Percentiles rank a stretch among this genome's conserved stretches.
phyloP scores from a whole-genome alignment of 177 flowering plant species.

The Telopea speciosissima region DNA sequence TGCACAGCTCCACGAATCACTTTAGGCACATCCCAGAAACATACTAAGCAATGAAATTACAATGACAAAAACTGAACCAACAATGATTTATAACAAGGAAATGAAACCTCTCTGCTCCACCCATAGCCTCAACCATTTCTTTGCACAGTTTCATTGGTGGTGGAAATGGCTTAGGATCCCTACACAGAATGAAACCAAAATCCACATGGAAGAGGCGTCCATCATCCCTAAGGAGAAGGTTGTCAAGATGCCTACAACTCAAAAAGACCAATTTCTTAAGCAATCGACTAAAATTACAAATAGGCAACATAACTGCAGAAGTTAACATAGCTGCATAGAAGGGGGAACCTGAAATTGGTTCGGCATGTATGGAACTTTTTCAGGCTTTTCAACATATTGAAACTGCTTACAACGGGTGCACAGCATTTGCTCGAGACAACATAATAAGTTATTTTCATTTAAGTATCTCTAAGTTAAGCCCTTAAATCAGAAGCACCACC shows the following conservation, averaged over 20 bases:
- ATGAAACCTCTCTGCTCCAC: slow-evolving; percentile 94
- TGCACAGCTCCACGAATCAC: not conserved
- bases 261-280: slow-evolving; percentile 1
- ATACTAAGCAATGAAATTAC: not conserved
- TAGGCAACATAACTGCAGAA: not conserved
- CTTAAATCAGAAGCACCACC: too few relatives aligned
- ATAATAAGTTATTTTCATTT: too few relatives aligned
- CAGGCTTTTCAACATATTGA: too few relatives aligned
- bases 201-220: slow-evolving; percentile 99
- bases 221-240: slow-evolving; percentile 92
- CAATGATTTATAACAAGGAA: not conserved
- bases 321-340: not conserved
- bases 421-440: too few relatives aligned
- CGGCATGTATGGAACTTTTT: too few relatives aligned
- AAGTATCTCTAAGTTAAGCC: too few relatives aligned
- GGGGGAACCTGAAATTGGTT: too few relatives aligned
- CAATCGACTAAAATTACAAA: not conserved
- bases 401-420: too few relatives aligned
- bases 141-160: slow-evolving; percentile 99
- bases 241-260: slow-evolving; percentile 79
- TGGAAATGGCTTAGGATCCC: slow-evolving; percentile 98
- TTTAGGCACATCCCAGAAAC: not conserved
- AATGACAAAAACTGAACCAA: not conserved
- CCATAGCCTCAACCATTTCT: slow-evolving; percentile 99
- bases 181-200: slow-evolving; percentile 92